Conservation (phyloP, 352 stramenopile genomes). For the Blastocystis sp. region DNA sequence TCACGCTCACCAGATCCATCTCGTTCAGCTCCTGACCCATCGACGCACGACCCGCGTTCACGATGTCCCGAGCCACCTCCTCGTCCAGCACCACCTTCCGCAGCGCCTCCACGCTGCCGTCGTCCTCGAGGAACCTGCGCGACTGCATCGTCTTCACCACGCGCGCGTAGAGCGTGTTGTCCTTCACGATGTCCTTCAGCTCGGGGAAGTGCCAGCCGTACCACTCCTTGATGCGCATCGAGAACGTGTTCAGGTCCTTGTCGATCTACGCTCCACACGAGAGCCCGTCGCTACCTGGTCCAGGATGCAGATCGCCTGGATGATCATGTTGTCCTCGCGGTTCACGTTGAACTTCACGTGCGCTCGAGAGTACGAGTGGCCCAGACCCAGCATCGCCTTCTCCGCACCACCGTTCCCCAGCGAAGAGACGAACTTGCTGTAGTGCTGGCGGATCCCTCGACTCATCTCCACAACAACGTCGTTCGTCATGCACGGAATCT, state of each 20-base stretch:
- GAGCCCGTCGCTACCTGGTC: constrained; percentile 74
- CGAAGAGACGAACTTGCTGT: constrained; percentile 94
- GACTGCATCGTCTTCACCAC: constrained; percentile 60
- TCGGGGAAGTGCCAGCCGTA: constrained; percentile 99
- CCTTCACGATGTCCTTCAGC: constrained; percentile 96
- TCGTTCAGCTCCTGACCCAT: constrained; percentile 99
- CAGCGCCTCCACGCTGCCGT: constrained; percentile 68
- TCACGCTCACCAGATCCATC: constrained; percentile 98
- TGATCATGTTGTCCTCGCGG: constrained; percentile 99
- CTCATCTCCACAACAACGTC: constrained; percentile 92
- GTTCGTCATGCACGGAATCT: constrained; percentile 88
- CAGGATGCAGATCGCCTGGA: constrained; percentile 96
- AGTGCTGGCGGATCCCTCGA: constrained; percentile 89
- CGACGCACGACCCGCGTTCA: constrained; percentile 84
- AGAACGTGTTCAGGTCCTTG: constrained; percentile 99
- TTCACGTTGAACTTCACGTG: constrained; percentile 99
- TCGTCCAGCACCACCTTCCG: constrained; percentile 91
- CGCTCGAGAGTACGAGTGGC: constrained; percentile 95
- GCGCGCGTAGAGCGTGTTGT: constrained; percentile 91
- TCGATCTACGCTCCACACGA: constrained; percentile 72
- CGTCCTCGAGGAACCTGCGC: constrained; percentile 12
- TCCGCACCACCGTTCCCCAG: constrained; percentile 86
- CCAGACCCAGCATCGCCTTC: constrained; percentile 95
- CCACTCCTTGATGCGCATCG: constrained; percentile 98
- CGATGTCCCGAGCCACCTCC: constrained; percentile 85